Evolutionary conservation across 306 rosid species (phyloP), one percentile per base, ranked within the genome.

Genomic region (Cucurbita argyrosperma): DNA sequence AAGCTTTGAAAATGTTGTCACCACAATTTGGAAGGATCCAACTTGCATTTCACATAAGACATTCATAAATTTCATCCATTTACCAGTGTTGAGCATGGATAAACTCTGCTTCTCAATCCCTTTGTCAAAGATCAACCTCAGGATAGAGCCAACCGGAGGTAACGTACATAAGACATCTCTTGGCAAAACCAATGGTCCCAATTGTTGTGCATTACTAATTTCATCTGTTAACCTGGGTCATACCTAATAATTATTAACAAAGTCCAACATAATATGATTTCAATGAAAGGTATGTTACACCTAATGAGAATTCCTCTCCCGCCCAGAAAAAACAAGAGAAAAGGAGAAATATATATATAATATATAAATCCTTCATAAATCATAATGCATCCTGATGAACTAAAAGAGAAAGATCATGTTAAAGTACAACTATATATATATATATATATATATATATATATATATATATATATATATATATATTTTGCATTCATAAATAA

Each of bases 141-240:
- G 62, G 55, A 89, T 79, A 10, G 95, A 79, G 58, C 92, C 96
- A 77, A 85, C 72, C 0, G 74, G 21, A 55, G 97, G 97, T 0
- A 94, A 77, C 35, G 80, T 79, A 78, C 83, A 71, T 12, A 86
- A 53, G 11, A 76, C 16, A 43, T 88, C 92, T 78, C 87, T 83
- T 49, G 84, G 40, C 74, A 85, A 57, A 62, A 83, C 51, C 63
- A 51, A 16, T 5, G 76, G 55, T 50, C 86, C 96, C 40, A 66
- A 43, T 40, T 87, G 86, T 73, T 82, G 84, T 6, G 87, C 85
- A 67, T 76, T 45, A 12, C 61, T 72, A 74, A 56, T 23, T 78
- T 90, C 97, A 74, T 89, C 85, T 75, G 80, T 88, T 3, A 83
- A 74, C 82, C 98, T 93, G 71, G 68, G 76, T 81, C 57, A 75